Base-by-base conservation (phyloP, 371 early-diverging fungal species). In the Mucor piriformis region DNA sequence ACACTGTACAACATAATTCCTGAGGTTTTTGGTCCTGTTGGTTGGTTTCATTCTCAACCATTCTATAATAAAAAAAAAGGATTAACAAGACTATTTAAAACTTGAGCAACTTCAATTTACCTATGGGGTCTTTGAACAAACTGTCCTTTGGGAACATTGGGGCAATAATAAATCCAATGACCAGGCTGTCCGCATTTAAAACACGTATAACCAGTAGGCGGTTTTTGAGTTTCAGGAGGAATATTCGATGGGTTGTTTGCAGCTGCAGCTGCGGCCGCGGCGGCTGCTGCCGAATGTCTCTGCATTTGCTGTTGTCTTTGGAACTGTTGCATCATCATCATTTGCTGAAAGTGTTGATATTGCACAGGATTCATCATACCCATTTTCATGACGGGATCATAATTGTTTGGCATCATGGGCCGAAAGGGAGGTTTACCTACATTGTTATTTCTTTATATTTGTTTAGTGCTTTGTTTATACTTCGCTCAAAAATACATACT, bases 1-100 rank as follows among this genome's bases (percentile, higher is more conserved):
- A 95, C 18, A 93, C 72, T 7, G 78, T 67, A 66, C 97, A 97
- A 33, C 81, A 80, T 54, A 91, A 69, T 40, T 88, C 87, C 11
- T 67, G 72, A 6, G 86, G 85, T 32, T 66, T 65, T 37, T 69
- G 72, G 7, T 12, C 18, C 50, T 58, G 32, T 33, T 50, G 20
- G 8, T 38, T 48, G 44, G 23, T 24, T 56, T 25, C 32, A 43
- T 35, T 58, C 40, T 18, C 33, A 42, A 47, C 13, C 29, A 33
- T 15, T 18, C 44, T 15, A 15, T 18, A 33, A n/a, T 46, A 21
- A 12, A 12, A 42, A 18, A 42, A 18, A 7, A 16, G 2, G 15
- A 16, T n/a, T 40, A 16, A 40, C 3, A 16, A n/a, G 42, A n/a
- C 3, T 2, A 50, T 3, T 5, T 16, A 50, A 50, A 2, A 50